These are phyloP conservation scores for Boletus sp. DNA, from an alignment of 768 basidiomycete genomes.

Conservation along the genomic window DNA sequence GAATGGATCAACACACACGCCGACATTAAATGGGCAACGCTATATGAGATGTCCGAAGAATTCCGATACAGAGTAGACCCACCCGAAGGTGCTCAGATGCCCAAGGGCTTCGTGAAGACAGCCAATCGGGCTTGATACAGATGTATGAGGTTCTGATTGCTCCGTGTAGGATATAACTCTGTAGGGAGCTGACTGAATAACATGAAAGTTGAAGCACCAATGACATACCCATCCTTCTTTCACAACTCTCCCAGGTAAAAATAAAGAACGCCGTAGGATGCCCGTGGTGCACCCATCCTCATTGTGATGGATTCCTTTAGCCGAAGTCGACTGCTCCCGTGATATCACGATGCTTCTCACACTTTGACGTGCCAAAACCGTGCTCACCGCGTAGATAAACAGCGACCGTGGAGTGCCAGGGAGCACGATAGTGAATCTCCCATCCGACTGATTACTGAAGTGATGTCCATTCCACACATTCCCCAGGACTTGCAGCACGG, in stretches of 20 bases:
- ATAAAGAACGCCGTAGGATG: slow-evolving; percentile 3
- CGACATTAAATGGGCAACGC: slow-evolving; percentile 67
- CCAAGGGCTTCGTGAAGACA: slow-evolving; percentile 37
- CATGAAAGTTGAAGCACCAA: slow-evolving; percentile 1
- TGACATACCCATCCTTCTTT: neutral
- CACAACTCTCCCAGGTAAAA: neutral
- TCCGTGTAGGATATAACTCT: slow-evolving; percentile 8
- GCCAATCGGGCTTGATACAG: neutral
- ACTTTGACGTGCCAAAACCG: neutral
- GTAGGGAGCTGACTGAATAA: neutral
- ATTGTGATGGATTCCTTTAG: neutral
- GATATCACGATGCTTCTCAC: slow-evolving; percentile 9
- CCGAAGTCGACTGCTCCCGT: neutral
- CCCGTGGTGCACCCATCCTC: neutral
- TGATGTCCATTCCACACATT: slow-evolving; percentile 38
- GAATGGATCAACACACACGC: slow-evolving; percentile 73
- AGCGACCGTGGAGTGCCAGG: neutral
- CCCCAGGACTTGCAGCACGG: slow-evolving; percentile 53
- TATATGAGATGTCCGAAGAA: slow-evolving; percentile 65
- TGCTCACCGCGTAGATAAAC: slow-evolving; percentile 13
- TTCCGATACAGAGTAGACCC: slow-evolving; percentile 55
- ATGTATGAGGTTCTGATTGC: neutral
- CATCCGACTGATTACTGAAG: neutral
- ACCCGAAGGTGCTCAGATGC: slow-evolving; percentile 53
- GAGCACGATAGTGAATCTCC: neutral